Evolutionary conservation across 805 yeast species (phyloP).

Genomic region (Barnettozyma siamensis): DNA sequence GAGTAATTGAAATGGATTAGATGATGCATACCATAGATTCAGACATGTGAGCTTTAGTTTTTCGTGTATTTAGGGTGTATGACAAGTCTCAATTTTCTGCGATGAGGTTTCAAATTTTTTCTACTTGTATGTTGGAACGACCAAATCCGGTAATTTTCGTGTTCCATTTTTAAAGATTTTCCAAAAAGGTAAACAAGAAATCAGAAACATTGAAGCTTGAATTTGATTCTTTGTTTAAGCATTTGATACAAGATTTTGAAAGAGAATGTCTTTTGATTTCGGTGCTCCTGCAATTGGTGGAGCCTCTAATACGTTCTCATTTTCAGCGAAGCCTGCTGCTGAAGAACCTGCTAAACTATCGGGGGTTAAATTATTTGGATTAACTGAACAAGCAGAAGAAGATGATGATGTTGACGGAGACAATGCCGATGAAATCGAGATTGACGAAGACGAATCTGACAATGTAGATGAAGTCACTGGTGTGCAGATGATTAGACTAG

Average conservation of each 20-base stretch:
- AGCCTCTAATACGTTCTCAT: no score
- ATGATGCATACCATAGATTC: no score
- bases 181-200: conserved; percentile 4
- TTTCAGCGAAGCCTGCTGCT: no score
- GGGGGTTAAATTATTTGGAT: background rate
- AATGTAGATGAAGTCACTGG: conserved; percentile 24
- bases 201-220: background rate
- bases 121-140: background rate
- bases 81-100: conserved; percentile 1
- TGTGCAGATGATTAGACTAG: conserved; percentile 27
- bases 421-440: conserved; percentile 8
- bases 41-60: background rate
- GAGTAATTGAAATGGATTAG: no score
- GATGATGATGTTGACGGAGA: conserved; percentile 9
- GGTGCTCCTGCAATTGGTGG: no score
- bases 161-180: background rate
- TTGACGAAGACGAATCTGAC: conserved; percentile 18
- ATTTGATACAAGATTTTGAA: background rate
- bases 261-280: conserved; percentile 1
- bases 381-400: background rate
- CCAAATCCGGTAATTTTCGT: background rate
- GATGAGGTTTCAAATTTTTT: conserved; percentile 17
- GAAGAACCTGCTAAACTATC: background rate
- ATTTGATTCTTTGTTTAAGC: no score
- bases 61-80: no score